Evolutionary conservation across 2,329 filamentous ascomycete genomes (phyloP).

Genomic region (Venturia aucupariae): DNA sequence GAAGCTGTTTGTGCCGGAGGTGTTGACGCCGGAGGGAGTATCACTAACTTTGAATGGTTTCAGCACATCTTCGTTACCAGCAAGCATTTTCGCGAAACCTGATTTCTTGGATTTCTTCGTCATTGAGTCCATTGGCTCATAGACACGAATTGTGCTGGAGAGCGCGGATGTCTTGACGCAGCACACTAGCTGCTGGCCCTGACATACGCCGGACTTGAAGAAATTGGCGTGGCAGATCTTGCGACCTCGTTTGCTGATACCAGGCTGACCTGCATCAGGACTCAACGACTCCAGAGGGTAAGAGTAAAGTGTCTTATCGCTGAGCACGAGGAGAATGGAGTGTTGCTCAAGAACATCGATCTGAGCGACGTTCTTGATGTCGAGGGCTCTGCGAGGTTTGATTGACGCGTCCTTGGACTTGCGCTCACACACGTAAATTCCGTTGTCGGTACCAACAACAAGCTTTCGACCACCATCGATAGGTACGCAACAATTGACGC

Average conservation of each 20-base stretch:
- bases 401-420: slow-evolving; percentile 69
- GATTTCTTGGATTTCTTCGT: slow-evolving; percentile 92
- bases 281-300: slow-evolving; percentile 75
- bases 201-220: slow-evolving; percentile 93
- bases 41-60: slow-evolving; percentile 71
- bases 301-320: slow-evolving; percentile 86
- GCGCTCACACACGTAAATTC: slow-evolving; percentile 85
- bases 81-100: slow-evolving; percentile 92
- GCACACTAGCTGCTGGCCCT: slow-evolving; percentile 89
- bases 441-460: slow-evolving; percentile 87
- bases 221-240: slow-evolving; percentile 98
- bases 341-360: slow-evolving; percentile 96
- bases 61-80: slow-evolving; percentile 82
- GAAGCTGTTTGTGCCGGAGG: not conserved
- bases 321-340: slow-evolving; percentile 78
- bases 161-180: slow-evolving; percentile 90
- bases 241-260: slow-evolving; percentile 71
- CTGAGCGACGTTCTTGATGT: slow-evolving; percentile 81
- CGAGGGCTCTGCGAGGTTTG: slow-evolving; percentile 73
- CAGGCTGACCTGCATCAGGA: slow-evolving; percentile 42
- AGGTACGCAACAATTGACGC: slow-evolving; percentile 89
- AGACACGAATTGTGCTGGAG: slow-evolving; percentile 97
- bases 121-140: slow-evolving; percentile 91
- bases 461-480: slow-evolving; percentile 96
- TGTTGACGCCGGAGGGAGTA: not conserved